These are phyloP conservation scores for Naganishia friedmannii DNA, from an alignment of 768 basidiomycete genomes.

Conservation along the genomic window DNA sequence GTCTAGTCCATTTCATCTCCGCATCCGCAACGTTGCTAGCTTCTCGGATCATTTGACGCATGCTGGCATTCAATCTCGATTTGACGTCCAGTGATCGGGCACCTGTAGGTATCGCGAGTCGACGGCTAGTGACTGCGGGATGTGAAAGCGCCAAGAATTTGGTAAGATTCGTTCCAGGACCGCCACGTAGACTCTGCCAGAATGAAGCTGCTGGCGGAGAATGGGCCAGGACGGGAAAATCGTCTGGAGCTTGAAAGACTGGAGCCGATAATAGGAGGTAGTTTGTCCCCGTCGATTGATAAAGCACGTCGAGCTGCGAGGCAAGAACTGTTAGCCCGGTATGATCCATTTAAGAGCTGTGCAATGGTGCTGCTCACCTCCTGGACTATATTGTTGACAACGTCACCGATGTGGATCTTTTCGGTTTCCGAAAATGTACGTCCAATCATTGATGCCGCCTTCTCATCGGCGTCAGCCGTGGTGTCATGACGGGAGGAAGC, in stretches of 20 bases:
- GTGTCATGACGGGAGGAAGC: neutral
- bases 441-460: neutral
- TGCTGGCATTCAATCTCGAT: conserved; percentile 29
- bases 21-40: conserved; percentile 31
- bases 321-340: neutral
- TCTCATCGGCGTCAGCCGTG: neutral
- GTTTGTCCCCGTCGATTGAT: conserved; percentile 21
- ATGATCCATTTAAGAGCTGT: neutral
- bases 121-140: conserved; percentile 28
- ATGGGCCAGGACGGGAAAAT: conserved; percentile 27
- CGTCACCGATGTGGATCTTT: conserved; percentile 16
- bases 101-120: conserved; percentile 31
- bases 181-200: conserved; percentile 31
- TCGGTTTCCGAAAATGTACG: conserved; percentile 9
- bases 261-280: conserved; percentile 33
- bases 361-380: conserved; percentile 20
- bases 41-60: conserved; percentile 31
- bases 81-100: conserved; percentile 33
- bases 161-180: conserved; percentile 25
- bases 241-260: conserved; percentile 21
- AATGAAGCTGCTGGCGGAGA: conserved; percentile 29
- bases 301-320: conserved; percentile 23
- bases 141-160: conserved; percentile 33
- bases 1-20: conserved; percentile 37
- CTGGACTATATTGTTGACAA: conserved; percentile 7